A percentile compares a stretch with the other conserved stretches of the same genome.
phyloP scores from a whole-genome alignment of 2,329 filamentous ascomycete genomes.

The Hyphodiscus sp. region DNA sequence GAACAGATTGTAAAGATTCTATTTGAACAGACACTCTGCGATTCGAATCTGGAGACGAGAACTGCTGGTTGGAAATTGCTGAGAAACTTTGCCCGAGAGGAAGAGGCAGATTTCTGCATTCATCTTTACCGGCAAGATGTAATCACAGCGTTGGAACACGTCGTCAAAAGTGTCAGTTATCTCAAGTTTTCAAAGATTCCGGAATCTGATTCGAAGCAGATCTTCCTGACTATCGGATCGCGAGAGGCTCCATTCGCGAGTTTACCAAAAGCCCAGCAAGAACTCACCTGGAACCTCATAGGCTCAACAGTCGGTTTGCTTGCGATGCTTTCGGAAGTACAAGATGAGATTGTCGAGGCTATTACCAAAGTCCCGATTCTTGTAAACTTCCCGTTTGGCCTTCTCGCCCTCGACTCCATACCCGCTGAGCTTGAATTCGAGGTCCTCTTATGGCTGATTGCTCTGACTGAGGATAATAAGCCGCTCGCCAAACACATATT shows the following conservation, averaged over 20 bases:
- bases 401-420: constrained; percentile 37
- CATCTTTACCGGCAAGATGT: constrained; percentile 58
- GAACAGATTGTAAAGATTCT: constrained; percentile 60
- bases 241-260: constrained; percentile 39
- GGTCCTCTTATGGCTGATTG: constrained; percentile 48
- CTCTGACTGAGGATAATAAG: constrained; percentile 54
- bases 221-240: constrained; percentile 25
- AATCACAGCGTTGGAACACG: constrained; percentile 53
- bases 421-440: constrained; percentile 37
- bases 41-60: constrained; percentile 55
- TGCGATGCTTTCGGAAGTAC: constrained; percentile 48
- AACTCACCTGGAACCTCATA: constrained; percentile 47
- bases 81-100: constrained; percentile 52
- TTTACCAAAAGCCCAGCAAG: constrained; percentile 46
- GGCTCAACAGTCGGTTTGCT: constrained; percentile 48
- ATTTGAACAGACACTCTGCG: constrained; percentile 57
- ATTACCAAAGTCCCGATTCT: constrained; percentile 45
- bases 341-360: constrained; percentile 52
- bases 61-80: constrained; percentile 64
- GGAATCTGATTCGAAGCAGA: constrained; percentile 18
- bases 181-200: neutral
- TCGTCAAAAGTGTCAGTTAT: constrained; percentile 43
- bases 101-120: constrained; percentile 60
- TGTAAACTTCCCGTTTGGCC: constrained; percentile 46
- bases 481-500: constrained; percentile 47